phyloP scores from a whole-genome alignment of 208 protist species.

The Jaenimonas drosophilae region DNA sequence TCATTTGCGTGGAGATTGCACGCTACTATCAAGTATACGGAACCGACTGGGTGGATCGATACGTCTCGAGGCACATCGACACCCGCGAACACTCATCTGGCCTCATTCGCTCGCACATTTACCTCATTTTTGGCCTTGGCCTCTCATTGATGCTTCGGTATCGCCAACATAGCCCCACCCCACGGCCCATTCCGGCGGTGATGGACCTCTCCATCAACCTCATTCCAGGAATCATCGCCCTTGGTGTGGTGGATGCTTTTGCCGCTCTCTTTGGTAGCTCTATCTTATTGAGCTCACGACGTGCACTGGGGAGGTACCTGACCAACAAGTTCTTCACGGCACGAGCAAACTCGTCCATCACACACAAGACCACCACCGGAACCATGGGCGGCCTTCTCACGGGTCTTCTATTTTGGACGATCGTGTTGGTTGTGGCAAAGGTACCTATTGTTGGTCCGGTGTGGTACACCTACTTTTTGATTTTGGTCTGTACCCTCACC shows the following conservation, averaged over 20 bases:
- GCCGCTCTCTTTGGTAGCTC: conserved; percentile 79
- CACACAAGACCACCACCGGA: conserved; percentile 85
- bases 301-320: conserved; percentile 60
- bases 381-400: conserved; percentile 60
- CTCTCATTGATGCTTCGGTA: conserved; percentile 66
- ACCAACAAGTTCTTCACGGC: conserved; percentile 70
- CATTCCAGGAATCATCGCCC: conserved; percentile 71
- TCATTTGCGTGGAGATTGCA: conserved; percentile 46
- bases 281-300: conserved; percentile 45
- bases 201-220: conserved; percentile 70
- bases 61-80: conserved; percentile 68
- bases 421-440: conserved; percentile 45
- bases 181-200: conserved; percentile 19
- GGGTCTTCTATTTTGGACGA: conserved; percentile 57
- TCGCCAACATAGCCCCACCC: conserved; percentile 19
- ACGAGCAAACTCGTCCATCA: conserved; percentile 69
- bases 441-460: conserved; percentile 31
- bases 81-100: conserved; percentile 49
- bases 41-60: conserved; percentile 22
- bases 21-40: conserved; percentile 67
- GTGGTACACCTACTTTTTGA: conserved; percentile 48
- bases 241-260: conserved; percentile 78
- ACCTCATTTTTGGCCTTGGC: conserved; percentile 73
- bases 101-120: conserved; percentile 80
- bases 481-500: conserved; percentile 57